Base-by-base conservation (phyloP, 2,329 filamentous ascomycete genomes). In the Cyphellophora attinorum region DNA sequence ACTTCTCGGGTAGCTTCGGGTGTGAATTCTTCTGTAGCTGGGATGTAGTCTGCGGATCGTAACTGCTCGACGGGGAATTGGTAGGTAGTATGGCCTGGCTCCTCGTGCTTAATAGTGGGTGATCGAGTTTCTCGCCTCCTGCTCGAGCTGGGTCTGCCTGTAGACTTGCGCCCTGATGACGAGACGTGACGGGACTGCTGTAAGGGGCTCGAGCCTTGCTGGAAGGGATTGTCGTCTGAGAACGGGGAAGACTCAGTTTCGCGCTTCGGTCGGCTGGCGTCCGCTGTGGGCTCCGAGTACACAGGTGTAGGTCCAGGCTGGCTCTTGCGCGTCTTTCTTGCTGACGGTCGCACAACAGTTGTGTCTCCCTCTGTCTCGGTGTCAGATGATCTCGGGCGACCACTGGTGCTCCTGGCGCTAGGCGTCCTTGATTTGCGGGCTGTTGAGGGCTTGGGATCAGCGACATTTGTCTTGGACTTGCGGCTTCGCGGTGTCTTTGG, bases 211-310 rank as follows among this genome's bases (percentile, higher is more conserved):
- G 79, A 82, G 27, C 85, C 81, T 53, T 82, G 84, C 56, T 96
- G 89, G 54, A 96, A 96, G 0, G 89, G 88, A 51, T 96, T 96
- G 35, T 95, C 85, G 47, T 79, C 73, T 2, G 81, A 85, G 58
- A 96, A 96, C 19, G 82, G 79, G 50, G 70, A 81, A 19, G 72
- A 70, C 5, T 33, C 44, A 14, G 34, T 27, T 29, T 71, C 68
- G 6, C 60, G 51, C 42, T 70, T 72, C 12, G 63, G 43, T 12
- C 48, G 55, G 5, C 60, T 53, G 8, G 53, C 52, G n/a, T 54
- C 49, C 15, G 61, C 53, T 2, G 58, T 57, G 5, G 35, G 33
- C 3, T 42, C 42, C 19, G 42, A 34, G 23, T 45, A 32, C 31
- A 45, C 31, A 33, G 52, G 36, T 11, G 47, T 46, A 10, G 59